phyloP scores from a whole-genome alignment of 352 stramenopile genomes.

The Globisporangium apiculatum region DNA sequence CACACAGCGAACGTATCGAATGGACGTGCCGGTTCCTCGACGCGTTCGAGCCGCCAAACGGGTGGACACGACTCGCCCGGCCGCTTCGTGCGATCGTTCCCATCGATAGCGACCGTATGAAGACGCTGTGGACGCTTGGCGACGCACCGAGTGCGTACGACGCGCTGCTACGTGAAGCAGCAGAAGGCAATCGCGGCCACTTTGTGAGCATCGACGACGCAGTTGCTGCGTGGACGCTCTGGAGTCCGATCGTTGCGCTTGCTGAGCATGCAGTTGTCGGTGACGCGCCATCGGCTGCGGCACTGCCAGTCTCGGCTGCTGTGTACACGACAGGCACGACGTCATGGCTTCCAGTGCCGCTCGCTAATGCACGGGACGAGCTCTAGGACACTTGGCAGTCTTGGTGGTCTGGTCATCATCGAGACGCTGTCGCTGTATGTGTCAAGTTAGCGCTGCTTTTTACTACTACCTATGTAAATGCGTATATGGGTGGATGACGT shows the following conservation, averaged over 20 bases:
- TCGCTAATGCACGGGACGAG: too few relatives aligned
- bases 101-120: too few relatives aligned
- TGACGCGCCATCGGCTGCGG: too few relatives aligned
- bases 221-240: conserved; percentile 52
- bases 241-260: conserved; percentile 46
- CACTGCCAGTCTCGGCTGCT: not conserved
- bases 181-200: conserved; percentile 14
- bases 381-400: too few relatives aligned
- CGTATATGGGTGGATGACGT: conserved; percentile 19
- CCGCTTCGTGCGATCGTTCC: too few relatives aligned
- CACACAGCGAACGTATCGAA: conserved; percentile 21
- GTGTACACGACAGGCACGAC: not conserved
- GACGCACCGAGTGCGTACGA: conserved; percentile 33
- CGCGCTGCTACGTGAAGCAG: conserved; percentile 19
- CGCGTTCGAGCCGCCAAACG: not conserved
- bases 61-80: conserved; percentile 3
- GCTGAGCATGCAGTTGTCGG: conserved; percentile 1
- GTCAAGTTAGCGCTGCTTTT: too few relatives aligned
- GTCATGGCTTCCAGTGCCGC: not conserved
- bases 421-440: too few relatives aligned
- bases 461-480: too few relatives aligned
- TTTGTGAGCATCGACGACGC: conserved; percentile 57
- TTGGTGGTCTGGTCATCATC: too few relatives aligned
- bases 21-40: conserved; percentile 29
- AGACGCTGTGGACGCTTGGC: conserved; percentile 20